A percentile compares a stretch with the other conserved stretches of the same genome.
Evolutionary conservation across 2,329 filamentous ascomycete species (phyloP).

Genomic region (Claviceps sp.): DNA sequence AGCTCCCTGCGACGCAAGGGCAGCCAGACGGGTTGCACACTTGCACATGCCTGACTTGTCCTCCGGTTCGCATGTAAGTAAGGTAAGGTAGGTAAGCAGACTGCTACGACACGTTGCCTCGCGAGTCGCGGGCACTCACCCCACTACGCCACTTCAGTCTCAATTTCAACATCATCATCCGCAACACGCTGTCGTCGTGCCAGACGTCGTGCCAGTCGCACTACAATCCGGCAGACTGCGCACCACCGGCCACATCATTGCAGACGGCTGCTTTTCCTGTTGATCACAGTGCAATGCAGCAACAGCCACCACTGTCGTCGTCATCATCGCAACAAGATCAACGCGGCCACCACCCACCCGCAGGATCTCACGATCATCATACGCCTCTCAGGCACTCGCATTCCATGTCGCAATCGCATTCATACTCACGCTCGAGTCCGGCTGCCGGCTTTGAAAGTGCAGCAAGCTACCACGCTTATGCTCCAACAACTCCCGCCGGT

Average conservation of each 20-base stretch:
- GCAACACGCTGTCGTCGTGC: constrained; percentile 26
- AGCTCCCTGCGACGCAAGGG: constrained; percentile 16
- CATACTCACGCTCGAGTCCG: constrained; percentile 77
- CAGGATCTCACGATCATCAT: constrained; percentile 41
- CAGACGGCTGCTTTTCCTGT: constrained; percentile 33
- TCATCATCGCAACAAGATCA: constrained; percentile 23
- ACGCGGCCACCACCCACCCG: constrained; percentile 16
- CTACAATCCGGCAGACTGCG: constrained; percentile 41
- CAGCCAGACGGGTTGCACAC: constrained; percentile 30
- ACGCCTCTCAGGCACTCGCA: constrained; percentile 54
- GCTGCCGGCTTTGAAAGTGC: constrained; percentile 43
- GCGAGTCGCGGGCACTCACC: constrained; percentile 21
- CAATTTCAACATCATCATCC: constrained; percentile 9
- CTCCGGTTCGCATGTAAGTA: constrained; percentile 20
- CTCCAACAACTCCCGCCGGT: constrained; percentile 51
- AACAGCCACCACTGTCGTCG: constrained; percentile 18
- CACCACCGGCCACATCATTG: constrained; percentile 22
- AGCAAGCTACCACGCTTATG: constrained; percentile 43
- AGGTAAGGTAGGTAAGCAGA: constrained; percentile 30
- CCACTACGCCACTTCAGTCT: constrained; percentile 17
- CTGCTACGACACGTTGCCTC: constrained; percentile 32
- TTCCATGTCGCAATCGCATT: constrained; percentile 56
- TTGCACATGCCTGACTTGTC: constrained; percentile 38
- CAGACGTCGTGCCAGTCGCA: constrained; percentile 35
- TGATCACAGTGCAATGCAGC: constrained; percentile 29